These are phyloP conservation scores for Alternaria solani DNA, from an alignment of 2,329 filamentous ascomycete species.

Conservation along the genomic window DNA sequence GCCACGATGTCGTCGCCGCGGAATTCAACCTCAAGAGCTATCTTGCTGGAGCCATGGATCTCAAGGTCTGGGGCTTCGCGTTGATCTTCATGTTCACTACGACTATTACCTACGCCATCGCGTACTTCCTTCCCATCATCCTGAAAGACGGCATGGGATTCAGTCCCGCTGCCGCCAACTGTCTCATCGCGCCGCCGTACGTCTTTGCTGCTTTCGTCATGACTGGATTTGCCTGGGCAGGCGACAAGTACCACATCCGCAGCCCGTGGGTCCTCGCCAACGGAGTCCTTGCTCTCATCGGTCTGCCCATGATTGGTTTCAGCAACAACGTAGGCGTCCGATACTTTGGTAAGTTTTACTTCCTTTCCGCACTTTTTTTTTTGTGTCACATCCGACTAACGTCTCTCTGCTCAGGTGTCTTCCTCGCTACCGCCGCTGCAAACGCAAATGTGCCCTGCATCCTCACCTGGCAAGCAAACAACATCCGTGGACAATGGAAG, in stretches of 20 bases:
- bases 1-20: slow-evolving; percentile 39
- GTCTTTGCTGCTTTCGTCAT: slow-evolving; percentile 42
- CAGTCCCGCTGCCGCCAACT: slow-evolving; percentile 35
- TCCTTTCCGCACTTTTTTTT: too few relatives aligned
- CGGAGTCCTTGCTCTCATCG: slow-evolving; percentile 70
- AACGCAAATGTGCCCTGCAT: slow-evolving; percentile 78
- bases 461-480: slow-evolving; percentile 85
- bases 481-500: slow-evolving; percentile 89
- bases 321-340: slow-evolving; percentile 63
- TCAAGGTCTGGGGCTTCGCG: slow-evolving; percentile 36
- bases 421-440: slow-evolving; percentile 75
- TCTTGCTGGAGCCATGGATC: slow-evolving; percentile 26
- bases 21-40: slow-evolving; percentile 36
- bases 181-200: slow-evolving; percentile 39
- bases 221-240: slow-evolving; percentile 66
- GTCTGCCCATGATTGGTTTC: slow-evolving; percentile 77
- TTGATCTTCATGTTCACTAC: slow-evolving; percentile 35
- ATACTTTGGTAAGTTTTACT: slow-evolving; percentile 60
- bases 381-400: not conserved
- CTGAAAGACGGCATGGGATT: slow-evolving; percentile 42
- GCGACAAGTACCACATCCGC: slow-evolving; percentile 71
- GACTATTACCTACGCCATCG: slow-evolving; percentile 41
- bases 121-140: slow-evolving; percentile 43
- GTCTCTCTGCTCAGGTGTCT: slow-evolving; percentile 59
- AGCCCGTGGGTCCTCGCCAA: slow-evolving; percentile 73